Conservation (phyloP, 768 basidiomycete species). For the Fomitopsis pulvina region DNA sequence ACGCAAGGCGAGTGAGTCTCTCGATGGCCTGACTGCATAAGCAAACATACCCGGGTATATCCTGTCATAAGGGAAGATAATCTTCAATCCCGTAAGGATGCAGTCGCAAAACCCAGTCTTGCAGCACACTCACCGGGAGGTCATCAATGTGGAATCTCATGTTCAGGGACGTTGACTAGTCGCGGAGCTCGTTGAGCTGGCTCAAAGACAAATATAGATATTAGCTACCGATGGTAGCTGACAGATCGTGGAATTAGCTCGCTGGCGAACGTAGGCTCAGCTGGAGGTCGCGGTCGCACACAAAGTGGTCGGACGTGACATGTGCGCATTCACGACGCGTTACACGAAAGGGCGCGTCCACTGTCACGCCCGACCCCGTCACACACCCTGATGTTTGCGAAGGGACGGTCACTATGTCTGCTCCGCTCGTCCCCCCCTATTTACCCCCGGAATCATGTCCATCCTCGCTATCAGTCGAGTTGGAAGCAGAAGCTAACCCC, state of each 20-base stretch:
- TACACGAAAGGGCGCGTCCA: neutral
- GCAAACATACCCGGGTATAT: slow-evolving; percentile 83
- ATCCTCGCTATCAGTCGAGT: slow-evolving; percentile 7
- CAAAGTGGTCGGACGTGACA: slow-evolving; percentile 2
- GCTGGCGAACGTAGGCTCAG: neutral
- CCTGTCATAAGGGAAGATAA: slow-evolving; percentile 89
- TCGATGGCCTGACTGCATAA: neutral
- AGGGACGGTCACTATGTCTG: slow-evolving; percentile 6
- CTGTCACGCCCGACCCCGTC: slow-evolving; percentile 2
- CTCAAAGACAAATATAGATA: no score
- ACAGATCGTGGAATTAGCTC: neutral
- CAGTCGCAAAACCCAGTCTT: no score
- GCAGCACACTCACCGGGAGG: slow-evolving; percentile 35
- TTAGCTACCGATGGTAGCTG: no score
- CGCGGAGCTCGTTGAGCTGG: no score
- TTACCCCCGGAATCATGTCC: neutral
- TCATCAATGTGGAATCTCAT: slow-evolving; percentile 33
- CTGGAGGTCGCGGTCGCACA: neutral
- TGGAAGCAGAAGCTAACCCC: slow-evolving; percentile 4
- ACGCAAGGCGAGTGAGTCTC: no score
- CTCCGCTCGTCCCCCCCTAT: neutral
- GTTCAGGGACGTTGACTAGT: neutral
- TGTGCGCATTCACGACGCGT: neutral
- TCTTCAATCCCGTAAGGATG: slow-evolving; percentile 41
- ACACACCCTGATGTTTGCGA: slow-evolving; percentile 18